phyloP scores from a whole-genome alignment of 768 basidiomycete species.

The Lactarius trivialis region DNA sequence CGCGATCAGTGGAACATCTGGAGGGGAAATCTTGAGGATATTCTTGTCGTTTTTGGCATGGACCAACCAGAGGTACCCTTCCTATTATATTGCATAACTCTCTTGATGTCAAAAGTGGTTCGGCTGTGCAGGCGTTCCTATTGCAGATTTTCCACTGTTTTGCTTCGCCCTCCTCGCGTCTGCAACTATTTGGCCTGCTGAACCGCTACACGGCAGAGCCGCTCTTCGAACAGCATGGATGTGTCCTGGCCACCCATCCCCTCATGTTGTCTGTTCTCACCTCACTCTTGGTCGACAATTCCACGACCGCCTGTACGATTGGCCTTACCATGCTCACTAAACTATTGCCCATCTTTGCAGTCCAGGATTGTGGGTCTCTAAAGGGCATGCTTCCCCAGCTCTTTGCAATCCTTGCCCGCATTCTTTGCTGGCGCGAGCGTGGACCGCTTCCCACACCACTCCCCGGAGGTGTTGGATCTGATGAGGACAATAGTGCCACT shows the following conservation, averaged over 20 bases:
- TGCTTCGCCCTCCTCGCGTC: slow-evolving; percentile 48
- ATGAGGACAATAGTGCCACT: background rate
- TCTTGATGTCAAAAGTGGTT: background rate
- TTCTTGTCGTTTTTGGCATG: slow-evolving; percentile 58
- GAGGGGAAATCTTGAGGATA: slow-evolving; percentile 75
- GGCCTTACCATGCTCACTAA: slow-evolving; percentile 61
- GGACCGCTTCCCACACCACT: slow-evolving; percentile 27
- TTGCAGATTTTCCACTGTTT: slow-evolving; percentile 62
- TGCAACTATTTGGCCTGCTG: slow-evolving; percentile 65
- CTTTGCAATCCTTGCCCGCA: slow-evolving; percentile 59
- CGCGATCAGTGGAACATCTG: slow-evolving; percentile 55
- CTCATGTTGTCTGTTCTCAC: slow-evolving; percentile 58
- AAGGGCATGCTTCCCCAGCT: slow-evolving; percentile 57
- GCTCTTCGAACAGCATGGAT: slow-evolving; percentile 43
- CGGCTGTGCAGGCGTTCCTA: slow-evolving; percentile 52
- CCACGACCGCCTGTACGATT: slow-evolving; percentile 61
- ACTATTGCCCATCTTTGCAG: slow-evolving; percentile 67
- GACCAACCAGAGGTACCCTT: slow-evolving; percentile 56
- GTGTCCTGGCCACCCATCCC: slow-evolving; percentile 50
- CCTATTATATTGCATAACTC: background rate
- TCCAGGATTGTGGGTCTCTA: slow-evolving; percentile 50
- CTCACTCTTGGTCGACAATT: slow-evolving; percentile 68
- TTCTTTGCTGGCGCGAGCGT: slow-evolving; percentile 68
- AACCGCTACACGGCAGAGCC: slow-evolving; percentile 53
- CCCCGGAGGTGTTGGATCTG: slow-evolving; percentile 9